Percentiles rank a stretch among this genome's conserved stretches.
These are phyloP conservation scores for Aurifilum marmelostoma DNA, from an alignment of 2,329 filamentous ascomycete species.

Conservation along the genomic window DNA sequence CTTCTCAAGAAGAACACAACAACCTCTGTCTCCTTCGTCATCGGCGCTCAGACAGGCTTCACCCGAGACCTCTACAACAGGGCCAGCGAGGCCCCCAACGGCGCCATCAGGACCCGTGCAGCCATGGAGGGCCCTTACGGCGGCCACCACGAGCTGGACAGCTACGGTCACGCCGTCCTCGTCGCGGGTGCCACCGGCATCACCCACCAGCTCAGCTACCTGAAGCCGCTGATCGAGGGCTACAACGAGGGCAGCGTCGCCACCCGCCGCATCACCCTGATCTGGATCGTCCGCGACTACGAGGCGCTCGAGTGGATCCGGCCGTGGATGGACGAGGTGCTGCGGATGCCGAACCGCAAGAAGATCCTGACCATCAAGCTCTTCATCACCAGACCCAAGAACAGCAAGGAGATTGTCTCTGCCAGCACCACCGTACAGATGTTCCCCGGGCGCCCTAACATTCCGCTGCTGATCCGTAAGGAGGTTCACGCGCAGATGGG, in stretches of 20 bases:
- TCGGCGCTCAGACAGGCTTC: constrained; percentile 86
- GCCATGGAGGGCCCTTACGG: constrained; percentile 90
- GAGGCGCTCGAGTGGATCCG: constrained; percentile 92
- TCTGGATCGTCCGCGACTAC: constrained; percentile 91
- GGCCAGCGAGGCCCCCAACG: constrained; percentile 58
- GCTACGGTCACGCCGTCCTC: constrained; percentile 88
- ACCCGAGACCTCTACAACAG: constrained; percentile 79
- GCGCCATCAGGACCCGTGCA: constrained; percentile 66
- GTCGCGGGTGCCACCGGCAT: constrained; percentile 94
- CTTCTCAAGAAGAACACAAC: constrained; percentile 40
- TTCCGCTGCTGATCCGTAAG: constrained; percentile 75
- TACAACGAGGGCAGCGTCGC: constrained; percentile 74
- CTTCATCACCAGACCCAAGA: constrained; percentile 87
- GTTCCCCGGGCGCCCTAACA: constrained; percentile 86
- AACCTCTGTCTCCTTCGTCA: constrained; percentile 75
- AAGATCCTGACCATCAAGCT: constrained; percentile 85
- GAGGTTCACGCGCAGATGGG: constrained; percentile 83
- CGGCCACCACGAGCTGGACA: constrained; percentile 81
- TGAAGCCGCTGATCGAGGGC: constrained; percentile 74
- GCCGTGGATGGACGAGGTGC: constrained; percentile 76
- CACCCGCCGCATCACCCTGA: constrained; percentile 77
- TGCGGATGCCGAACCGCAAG: constrained; percentile 77
- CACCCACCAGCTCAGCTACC: constrained; percentile 89
- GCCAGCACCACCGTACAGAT: constrained; percentile 83
- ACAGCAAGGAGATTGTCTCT: constrained; percentile 78